Conservation (phyloP, 352 stramenopile genomes). For the Phytophthora kernoviae region DNA sequence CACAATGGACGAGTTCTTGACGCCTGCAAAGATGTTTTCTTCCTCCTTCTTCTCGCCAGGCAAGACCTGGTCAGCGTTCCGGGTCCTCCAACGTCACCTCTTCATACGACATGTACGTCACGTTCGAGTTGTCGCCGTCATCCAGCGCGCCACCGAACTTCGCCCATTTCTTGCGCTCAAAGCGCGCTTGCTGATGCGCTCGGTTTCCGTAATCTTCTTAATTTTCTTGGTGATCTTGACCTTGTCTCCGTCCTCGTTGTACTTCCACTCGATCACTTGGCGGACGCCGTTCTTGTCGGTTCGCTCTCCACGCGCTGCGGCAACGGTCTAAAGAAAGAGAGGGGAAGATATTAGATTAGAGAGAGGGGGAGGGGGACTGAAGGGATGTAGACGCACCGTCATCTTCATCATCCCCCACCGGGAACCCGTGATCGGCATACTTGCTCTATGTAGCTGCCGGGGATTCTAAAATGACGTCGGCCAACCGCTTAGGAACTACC, state of each 20-base stretch:
- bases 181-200: constrained; percentile 81
- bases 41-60: constrained; percentile 90
- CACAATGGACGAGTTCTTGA: constrained; percentile 90
- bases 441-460: constrained; percentile 3
- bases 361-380: not conserved
- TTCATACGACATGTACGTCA: constrained; percentile 88
- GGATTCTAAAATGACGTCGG: not conserved
- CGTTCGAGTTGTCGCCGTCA: constrained; percentile 79
- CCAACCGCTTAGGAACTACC: not conserved
- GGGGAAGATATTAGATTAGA: not conserved
- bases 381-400: constrained; percentile 39
- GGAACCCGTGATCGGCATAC: constrained; percentile 65
- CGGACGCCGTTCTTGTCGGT: constrained; percentile 78
- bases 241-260: constrained; percentile 89
- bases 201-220: constrained; percentile 87
- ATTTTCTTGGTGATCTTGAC: constrained; percentile 92
- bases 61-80: constrained; percentile 86
- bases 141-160: constrained; percentile 86
- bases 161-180: constrained; percentile 82
- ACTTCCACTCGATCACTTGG: constrained; percentile 90
- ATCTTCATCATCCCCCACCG: constrained; percentile 75
- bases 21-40: constrained; percentile 85
- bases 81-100: constrained; percentile 83
- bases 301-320: constrained; percentile 85
- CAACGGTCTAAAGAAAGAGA: constrained; percentile 52